A percentile compares a stretch with the other conserved stretches of the same genome.
phyloP scores from a whole-genome alignment of 495 filamentous ascomycete species.

The Daldinia grandis region DNA sequence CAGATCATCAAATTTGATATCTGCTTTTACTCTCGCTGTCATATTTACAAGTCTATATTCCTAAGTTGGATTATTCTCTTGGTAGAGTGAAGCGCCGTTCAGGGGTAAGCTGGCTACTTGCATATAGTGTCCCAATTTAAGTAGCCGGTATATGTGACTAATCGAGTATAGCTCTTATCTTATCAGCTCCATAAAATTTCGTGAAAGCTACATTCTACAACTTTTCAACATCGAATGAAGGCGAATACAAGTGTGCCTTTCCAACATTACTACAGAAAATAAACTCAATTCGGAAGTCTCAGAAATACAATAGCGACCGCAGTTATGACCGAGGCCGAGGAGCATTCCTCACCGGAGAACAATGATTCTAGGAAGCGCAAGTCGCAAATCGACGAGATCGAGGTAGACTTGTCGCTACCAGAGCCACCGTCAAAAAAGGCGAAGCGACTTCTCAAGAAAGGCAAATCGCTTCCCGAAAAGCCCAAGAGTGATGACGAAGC shows the following conservation, averaged over 20 bases:
- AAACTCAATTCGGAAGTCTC: neutral
- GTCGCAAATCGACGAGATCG: slow-evolving; percentile 75
- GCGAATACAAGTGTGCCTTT: neutral
- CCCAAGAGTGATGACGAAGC: slow-evolving; percentile 55
- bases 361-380: slow-evolving; percentile 70
- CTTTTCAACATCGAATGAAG: slow-evolving; percentile 5
- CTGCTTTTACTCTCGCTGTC: too few relatives aligned
- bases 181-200: slow-evolving; percentile 47
- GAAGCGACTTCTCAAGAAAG: slow-evolving; percentile 80
- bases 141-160: neutral
- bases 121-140: neutral
- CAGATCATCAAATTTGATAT: too few relatives aligned
- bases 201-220: slow-evolving; percentile 4
- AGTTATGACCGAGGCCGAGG: slow-evolving; percentile 15
- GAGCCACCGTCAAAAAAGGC: slow-evolving; percentile 95
- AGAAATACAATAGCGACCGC: slow-evolving; percentile 20
- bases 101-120: neutral
- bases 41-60: too few relatives aligned
- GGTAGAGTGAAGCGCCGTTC: neutral
- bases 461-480: slow-evolving; percentile 60
- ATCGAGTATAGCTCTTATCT: slow-evolving; percentile 22
- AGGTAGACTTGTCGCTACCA: slow-evolving; percentile 85
- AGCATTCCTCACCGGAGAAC: neutral
- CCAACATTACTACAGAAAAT: neutral
- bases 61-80: too few relatives aligned